Conservation (phyloP, 805 yeast species). For the Myxozyma sirexii region DNA sequence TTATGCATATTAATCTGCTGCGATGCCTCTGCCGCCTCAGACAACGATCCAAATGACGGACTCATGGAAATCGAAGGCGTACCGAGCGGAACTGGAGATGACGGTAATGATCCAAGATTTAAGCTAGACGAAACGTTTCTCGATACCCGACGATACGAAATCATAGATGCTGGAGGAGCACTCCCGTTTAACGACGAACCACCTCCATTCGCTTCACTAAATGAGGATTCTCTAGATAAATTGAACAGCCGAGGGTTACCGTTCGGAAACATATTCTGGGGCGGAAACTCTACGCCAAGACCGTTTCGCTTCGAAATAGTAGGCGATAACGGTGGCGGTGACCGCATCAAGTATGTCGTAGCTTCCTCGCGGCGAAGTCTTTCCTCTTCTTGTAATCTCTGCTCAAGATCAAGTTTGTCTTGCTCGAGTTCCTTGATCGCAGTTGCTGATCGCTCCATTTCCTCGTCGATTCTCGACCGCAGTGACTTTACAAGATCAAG, state of each 20-base stretch:
- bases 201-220: constrained; percentile 10
- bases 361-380: constrained; percentile 30
- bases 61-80: constrained; percentile 8
- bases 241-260: constrained; percentile 1
- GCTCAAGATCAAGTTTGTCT: constrained; percentile 33
- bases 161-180: constrained; percentile 16
- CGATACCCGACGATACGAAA: constrained; percentile 24
- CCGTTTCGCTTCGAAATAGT: constrained; percentile 19
- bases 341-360: constrained; percentile 7
- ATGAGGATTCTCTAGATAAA: constrained; percentile 24
- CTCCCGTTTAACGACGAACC: constrained; percentile 3
- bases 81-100: constrained; percentile 4
- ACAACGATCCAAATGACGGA: constrained; percentile 30
- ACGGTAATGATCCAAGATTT: constrained; percentile 5
- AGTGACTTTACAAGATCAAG: constrained; percentile 24
- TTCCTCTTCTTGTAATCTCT: constrained; percentile 31
- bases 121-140: constrained; percentile 6
- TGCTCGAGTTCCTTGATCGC: constrained; percentile 34
- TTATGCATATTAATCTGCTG: constrained; percentile 20
- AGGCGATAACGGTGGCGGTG: constrained; percentile 23
- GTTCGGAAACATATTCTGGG: background rate
- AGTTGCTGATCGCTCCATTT: constrained; percentile 16
- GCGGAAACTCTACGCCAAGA: background rate
- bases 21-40: constrained; percentile 22
- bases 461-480: constrained; percentile 28